Base-by-base conservation (phyloP, 768 basidiomycete genomes). In the Chalciporus pseudorubinellus region DNA sequence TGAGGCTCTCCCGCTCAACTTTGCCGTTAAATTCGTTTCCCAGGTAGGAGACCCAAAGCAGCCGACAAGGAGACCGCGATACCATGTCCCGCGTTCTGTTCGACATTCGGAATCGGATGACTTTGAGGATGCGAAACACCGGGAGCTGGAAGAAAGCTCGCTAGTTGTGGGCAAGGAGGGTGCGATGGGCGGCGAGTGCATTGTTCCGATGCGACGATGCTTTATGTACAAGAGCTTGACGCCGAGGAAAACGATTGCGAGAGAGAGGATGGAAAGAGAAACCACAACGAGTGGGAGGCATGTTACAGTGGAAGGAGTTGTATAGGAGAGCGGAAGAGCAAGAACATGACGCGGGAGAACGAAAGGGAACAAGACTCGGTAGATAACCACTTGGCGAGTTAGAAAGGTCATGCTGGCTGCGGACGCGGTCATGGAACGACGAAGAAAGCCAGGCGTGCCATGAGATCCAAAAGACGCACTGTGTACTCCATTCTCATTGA, bases 21-120 rank as follows among this genome's bases (percentile, higher is more conserved):
- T 56, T 14, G 62, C 55, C n/a, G 47, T 48, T 34, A 59, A 40
- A 12, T 26, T 46, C 2, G 62, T 65, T 50, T 68, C 67, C 67
- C 69, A 70, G n/a, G 51, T 16, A 24, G 67, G 67, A 12, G 69
- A 70, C 24, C 67, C 67, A 13, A 68, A 55, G 44, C 56, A 70
- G 7, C 67, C 69, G 12, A 68, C 56, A 40, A 64, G 38, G 22
- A 70, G 29, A 2, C 57, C 62, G 6, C 55, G 46, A 13, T 45
- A 36, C 11, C 43, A 39, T 46, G 41, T 26, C 22, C 19, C 46
- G 22, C 5, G 26, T 11, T 64, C 56, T 36, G 41, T 29, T 53
- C 26, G 56, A 19, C 36, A 33, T 31, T 31, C 41, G 21, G 41
- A 29, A 8, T 28, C 13, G 33, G 29, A 31, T 36, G 44, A 33